A percentile compares a stretch with the other conserved stretches of the same genome.
Conservation (phyloP, 177 flowering plant genomes). For the Vitis hybrid region DNA sequence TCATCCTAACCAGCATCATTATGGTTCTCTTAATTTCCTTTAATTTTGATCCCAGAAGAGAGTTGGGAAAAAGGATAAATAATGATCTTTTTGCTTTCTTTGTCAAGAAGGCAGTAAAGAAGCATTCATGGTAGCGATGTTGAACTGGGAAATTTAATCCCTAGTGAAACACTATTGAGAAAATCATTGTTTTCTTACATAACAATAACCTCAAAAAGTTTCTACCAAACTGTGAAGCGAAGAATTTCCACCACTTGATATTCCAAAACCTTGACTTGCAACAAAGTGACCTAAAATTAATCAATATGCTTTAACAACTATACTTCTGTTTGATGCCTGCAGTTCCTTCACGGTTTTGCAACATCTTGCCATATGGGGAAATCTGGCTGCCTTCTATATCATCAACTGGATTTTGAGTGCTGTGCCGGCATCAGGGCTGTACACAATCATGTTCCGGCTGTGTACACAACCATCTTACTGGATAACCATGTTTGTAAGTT, state of each 20-base stretch:
- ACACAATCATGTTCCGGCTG: constrained; percentile 92
- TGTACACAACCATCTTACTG: constrained; percentile 90
- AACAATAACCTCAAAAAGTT: too few relatives aligned
- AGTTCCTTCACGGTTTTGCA: constrained; percentile 93
- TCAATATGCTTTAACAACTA: too few relatives aligned
- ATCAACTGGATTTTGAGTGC: constrained; percentile 84
- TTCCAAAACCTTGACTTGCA: neutral
- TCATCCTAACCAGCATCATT: too few relatives aligned
- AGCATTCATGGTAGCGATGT: neutral
- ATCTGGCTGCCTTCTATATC: constrained; percentile 72
- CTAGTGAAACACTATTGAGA: neutral
- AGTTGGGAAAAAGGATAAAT: neutral
- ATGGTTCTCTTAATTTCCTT: too few relatives aligned
- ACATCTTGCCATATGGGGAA: constrained; percentile 94
- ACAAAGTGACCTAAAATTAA: too few relatives aligned
- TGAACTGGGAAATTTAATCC: too few relatives aligned
- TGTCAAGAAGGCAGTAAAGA: neutral
- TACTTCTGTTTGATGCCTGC: constrained; percentile 26
- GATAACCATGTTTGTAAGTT: constrained; percentile 86
- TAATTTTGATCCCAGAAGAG: neutral
- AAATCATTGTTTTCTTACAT: neutral
- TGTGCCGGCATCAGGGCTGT: constrained; percentile 85
- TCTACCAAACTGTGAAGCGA: too few relatives aligned
- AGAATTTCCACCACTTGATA: neutral
- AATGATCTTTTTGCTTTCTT: neutral